Conservation (phyloP, 228 moss, liverwort and hornwort genomes). For the Sphagnum magellanicum region DNA sequence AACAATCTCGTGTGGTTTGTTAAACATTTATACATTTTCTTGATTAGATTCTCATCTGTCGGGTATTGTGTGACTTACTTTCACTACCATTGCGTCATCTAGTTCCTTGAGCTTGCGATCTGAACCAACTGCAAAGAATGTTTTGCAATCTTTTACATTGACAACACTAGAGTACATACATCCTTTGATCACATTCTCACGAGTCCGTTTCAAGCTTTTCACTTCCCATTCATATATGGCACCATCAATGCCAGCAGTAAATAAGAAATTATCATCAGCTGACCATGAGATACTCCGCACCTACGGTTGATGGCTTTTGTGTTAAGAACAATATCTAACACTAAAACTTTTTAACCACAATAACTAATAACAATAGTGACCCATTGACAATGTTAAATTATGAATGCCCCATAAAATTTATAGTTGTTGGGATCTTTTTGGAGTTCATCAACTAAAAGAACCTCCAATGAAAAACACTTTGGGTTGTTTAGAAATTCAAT, state of each 20-base stretch:
- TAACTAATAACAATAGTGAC: too few relatives aligned
- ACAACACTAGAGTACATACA: conserved; percentile 68
- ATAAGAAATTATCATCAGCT: conserved; percentile 58
- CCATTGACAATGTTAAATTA: too few relatives aligned
- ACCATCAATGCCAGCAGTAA: conserved; percentile 79
- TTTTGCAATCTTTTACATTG: conserved; percentile 52
- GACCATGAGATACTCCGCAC: conserved; percentile 88
- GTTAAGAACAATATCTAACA: too few relatives aligned
- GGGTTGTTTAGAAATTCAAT: too few relatives aligned
- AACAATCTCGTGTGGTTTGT: too few relatives aligned
- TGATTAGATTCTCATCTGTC: too few relatives aligned
- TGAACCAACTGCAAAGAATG: conserved; percentile 80
- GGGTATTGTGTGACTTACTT: conserved; percentile 8
- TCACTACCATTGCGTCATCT: conserved; percentile 31
- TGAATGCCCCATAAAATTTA: too few relatives aligned
- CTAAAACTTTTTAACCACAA: too few relatives aligned
- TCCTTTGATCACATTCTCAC: conserved; percentile 86
- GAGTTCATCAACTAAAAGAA: too few relatives aligned
- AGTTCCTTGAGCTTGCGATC: conserved; percentile 88
- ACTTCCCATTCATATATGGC: conserved; percentile 93
- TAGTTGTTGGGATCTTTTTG: too few relatives aligned
- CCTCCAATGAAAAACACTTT: too few relatives aligned
- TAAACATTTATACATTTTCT: too few relatives aligned
- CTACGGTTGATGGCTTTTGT: conserved; percentile 17
- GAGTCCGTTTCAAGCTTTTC: conserved; percentile 53